Percentiles rank a stretch among this genome's conserved stretches.
These are phyloP conservation scores for Williopsis jadinii DNA, from an alignment of 1,139 yeast species.

Conservation along the genomic window DNA sequence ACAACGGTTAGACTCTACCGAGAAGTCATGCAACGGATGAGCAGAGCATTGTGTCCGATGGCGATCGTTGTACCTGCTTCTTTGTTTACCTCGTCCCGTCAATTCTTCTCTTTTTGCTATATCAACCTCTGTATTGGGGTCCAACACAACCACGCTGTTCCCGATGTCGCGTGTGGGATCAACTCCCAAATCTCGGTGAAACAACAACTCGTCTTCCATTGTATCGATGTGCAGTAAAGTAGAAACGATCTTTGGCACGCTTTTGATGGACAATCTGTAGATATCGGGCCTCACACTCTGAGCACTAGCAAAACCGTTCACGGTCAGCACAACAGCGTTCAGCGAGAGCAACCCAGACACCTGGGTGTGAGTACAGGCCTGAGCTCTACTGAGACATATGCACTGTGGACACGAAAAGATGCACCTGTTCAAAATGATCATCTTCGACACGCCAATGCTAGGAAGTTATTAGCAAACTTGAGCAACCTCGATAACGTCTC, in stretches of 20 bases:
- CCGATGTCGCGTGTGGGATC: constrained; percentile 1
- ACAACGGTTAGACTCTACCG: too few relatives aligned
- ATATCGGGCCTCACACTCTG: background rate
- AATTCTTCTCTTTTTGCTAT: constrained; percentile 1
- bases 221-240: background rate
- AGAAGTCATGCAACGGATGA: too few relatives aligned
- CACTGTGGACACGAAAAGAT: background rate
- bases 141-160: background rate
- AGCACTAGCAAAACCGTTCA: background rate
- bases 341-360: background rate
- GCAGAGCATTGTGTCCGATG: too few relatives aligned
- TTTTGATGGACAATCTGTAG: background rate
- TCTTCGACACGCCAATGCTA: background rate
- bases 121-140: background rate
- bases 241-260: background rate
- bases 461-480: too few relatives aligned
- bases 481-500: too few relatives aligned
- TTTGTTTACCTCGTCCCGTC: background rate
- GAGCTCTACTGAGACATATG: background rate
- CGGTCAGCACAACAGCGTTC: background rate
- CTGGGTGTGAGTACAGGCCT: constrained; percentile 1
- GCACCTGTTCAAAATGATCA: constrained; percentile 2
- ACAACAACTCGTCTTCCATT: background rate
- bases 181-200: constrained; percentile 1
- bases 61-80: background rate